Evolutionary conservation across 768 basidiomycete genomes (phyloP).

Genomic region (Kwoniella bestiolae): DNA sequence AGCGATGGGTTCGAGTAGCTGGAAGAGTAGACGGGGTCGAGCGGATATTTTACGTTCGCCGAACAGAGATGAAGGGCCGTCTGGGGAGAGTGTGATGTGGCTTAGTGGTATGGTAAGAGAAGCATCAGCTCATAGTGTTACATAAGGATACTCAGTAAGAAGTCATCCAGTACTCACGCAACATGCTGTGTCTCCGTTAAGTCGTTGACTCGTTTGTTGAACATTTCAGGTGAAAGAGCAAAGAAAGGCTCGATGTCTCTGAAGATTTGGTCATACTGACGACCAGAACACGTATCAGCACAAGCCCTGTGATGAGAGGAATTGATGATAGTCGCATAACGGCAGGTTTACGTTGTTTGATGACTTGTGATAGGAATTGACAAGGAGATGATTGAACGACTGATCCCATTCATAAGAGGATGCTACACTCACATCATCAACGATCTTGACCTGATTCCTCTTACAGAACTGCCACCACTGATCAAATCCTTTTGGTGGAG

Average conservation of each 20-base stretch:
- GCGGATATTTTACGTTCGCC: conserved; percentile 37
- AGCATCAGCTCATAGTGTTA: not conserved
- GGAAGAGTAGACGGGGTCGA: conserved; percentile 45
- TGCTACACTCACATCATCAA: conserved; percentile 71
- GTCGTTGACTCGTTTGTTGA: conserved; percentile 39
- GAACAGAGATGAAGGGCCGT: conserved; percentile 25
- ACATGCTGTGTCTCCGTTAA: conserved; percentile 36
- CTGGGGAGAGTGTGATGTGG: conserved; percentile 44
- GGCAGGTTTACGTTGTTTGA: too few relatives aligned
- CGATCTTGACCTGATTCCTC: conserved; percentile 72
- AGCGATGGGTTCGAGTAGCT: conserved; percentile 46
- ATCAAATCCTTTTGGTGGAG: conserved; percentile 89
- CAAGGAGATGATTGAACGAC: too few relatives aligned
- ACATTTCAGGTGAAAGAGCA: conserved; percentile 65
- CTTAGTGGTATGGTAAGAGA: conserved; percentile 19
- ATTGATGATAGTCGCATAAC: too few relatives aligned
- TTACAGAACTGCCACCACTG: conserved; percentile 81
- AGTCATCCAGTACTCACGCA: conserved; percentile 48
- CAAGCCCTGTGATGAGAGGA: too few relatives aligned
- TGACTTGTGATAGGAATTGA: too few relatives aligned
- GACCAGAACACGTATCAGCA: not conserved
- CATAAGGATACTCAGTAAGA: too few relatives aligned
- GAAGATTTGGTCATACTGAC: conserved; percentile 54
- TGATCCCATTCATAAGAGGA: too few relatives aligned
- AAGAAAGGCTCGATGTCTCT: conserved; percentile 83